Percentiles rank a stretch among this genome's conserved stretches.
Conservation (phyloP, 1,284 basidiomycete species). For the Trametes sp. region DNA sequence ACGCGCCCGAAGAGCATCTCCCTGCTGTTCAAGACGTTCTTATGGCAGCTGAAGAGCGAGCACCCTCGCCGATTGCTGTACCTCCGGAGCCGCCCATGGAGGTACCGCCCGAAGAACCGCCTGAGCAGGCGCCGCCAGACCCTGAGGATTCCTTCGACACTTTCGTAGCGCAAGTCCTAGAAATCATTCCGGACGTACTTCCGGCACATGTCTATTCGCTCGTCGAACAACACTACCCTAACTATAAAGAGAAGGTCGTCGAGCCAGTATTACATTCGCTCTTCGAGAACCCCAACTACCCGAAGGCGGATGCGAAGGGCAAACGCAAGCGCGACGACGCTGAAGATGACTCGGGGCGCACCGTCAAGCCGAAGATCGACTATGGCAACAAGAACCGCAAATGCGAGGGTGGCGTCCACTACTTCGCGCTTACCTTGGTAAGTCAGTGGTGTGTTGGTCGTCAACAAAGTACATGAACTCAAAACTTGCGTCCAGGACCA, state of each 20-base stretch:
- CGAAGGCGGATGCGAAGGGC: slow-evolving; percentile 55
- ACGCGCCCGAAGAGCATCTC: neutral
- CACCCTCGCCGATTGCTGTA: neutral
- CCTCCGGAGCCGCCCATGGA: neutral
- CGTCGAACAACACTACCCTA: slow-evolving; percentile 47
- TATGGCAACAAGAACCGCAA: slow-evolving; percentile 56
- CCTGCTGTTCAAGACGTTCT: too few species aligned
- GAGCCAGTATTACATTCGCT: slow-evolving; percentile 63
- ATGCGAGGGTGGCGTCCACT: slow-evolving; percentile 50
- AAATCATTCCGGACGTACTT: slow-evolving; percentile 73
- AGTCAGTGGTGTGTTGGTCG: too few species aligned
- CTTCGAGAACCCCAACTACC: slow-evolving; percentile 69
- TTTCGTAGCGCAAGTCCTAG: slow-evolving; percentile 59
- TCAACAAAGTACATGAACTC: too few species aligned
- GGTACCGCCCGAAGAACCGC: slow-evolving; percentile 2
- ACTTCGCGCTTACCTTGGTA: slow-evolving; percentile 60
- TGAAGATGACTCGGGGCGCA: slow-evolving; percentile 28
- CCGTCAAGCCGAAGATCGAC: slow-evolving; percentile 53
- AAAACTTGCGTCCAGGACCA: slow-evolving; percentile 50
- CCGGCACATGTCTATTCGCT: slow-evolving; percentile 58
- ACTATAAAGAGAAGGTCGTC: slow-evolving; percentile 48
- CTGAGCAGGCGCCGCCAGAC: slow-evolving; percentile 1
- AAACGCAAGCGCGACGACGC: slow-evolving; percentile 54
- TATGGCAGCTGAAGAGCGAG: neutral
- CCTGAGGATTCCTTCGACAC: slow-evolving; percentile 20